Base-by-base conservation (phyloP, 2,329 filamentous ascomycete species). In the Fusarium phyllophilum region DNA sequence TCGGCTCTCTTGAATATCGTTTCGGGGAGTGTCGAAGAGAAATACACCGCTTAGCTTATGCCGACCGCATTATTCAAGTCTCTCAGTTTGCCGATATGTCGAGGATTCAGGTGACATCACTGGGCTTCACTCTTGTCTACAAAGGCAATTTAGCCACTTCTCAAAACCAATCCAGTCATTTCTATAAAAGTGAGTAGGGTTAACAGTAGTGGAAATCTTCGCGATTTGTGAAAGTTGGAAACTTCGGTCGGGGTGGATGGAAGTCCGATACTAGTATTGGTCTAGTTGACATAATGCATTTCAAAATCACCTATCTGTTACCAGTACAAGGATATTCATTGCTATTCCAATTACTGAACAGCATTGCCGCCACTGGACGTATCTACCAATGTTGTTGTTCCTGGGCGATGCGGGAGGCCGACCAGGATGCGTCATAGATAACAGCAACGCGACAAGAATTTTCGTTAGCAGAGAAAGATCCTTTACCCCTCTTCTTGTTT, bases 401-500 rank as follows among this genome's bases (percentile, higher is more conserved):
- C 6, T 31, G 29, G 29, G 8, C 17, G 17, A 54, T 22, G 33
- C 34, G 24, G 33, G 34, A 54, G 51, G 51, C 51, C 51, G 8
- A 54, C 51, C 51, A n/a, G 14, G 2, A 22, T 6, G 2, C 51
- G 51, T 54, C 51, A 39, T 54, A 18, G 24, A 18, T 14, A 15
- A 6, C 13, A 36, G 5, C 49, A 20, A 26, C n/a, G 36, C 3
- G 17, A 11, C 18, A 36, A 52, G 18, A 26, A 22, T 15, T 8
- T 6, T n/a, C 14, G 13, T 17, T 6, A 39, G 10, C 6, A 22
- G 7, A 17, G 2, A 17, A 13, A 4, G 0, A 5, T 6, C 6
- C 15, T n/a, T 14, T 15, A 5, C 9, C 6, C 13, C 18, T 52
- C n/a, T 2, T 36, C 24, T 15, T 22, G 5, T 52, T 15, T 12